Conservation (phyloP, 441 rosid genomes). For the Mallotus japonicus region DNA sequence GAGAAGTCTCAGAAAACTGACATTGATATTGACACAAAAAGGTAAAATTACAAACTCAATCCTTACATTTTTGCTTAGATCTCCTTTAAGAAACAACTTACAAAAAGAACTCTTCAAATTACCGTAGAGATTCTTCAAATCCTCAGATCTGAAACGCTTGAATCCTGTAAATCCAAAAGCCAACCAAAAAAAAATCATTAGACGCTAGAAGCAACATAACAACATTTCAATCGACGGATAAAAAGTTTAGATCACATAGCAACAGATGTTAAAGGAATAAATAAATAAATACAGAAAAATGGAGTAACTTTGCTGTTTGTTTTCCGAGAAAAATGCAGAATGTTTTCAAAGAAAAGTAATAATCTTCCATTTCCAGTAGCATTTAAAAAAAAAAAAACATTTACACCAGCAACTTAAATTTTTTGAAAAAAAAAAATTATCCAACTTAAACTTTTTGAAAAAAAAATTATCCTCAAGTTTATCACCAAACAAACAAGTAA, state of each 20-base stretch:
- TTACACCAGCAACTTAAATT: background rate
- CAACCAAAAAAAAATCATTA: background rate
- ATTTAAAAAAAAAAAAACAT: background rate
- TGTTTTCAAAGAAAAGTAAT: no score
- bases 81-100: conserved; percentile 22
- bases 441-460: no score
- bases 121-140: conserved; percentile 21
- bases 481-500: conserved; percentile 20
- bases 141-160: conserved; percentile 53
- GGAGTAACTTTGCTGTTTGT: conserved; percentile 13
- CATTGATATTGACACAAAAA: background rate
- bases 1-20: conserved; percentile 24
- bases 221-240: background rate
- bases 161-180: conserved; percentile 22
- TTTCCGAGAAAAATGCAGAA: conserved; percentile 27
- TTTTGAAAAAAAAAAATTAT: background rate
- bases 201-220: background rate
- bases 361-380: background rate
- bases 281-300: background rate
- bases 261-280: conserved; percentile 23
- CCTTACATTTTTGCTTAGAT: background rate
- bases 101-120: conserved; percentile 13
- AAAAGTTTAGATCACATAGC: background rate
- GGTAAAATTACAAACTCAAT: conserved; percentile 12
- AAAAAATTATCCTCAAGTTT: background rate